Conservation (phyloP, 2,329 filamentous ascomycete genomes). For the Ceratocystis cacaofunesta region DNA sequence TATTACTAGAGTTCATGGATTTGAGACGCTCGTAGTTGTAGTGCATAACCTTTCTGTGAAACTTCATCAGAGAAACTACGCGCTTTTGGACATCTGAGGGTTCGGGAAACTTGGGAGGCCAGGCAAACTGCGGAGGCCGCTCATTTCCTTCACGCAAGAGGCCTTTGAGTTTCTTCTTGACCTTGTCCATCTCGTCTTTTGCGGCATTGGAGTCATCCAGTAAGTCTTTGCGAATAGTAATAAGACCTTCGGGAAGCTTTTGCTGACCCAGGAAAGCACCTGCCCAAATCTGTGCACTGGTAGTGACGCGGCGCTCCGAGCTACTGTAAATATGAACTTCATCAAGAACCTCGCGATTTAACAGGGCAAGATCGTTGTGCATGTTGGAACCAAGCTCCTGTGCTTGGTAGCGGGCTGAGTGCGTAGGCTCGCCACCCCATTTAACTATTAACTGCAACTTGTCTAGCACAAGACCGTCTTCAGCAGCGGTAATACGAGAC, state of each 20-base stretch:
- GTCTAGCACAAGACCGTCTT: constrained; percentile 84
- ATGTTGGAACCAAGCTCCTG: constrained; percentile 92
- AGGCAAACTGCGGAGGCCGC: constrained; percentile 91
- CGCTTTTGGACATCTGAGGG: constrained; percentile 83
- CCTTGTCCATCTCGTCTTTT: constrained; percentile 98
- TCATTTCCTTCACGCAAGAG: constrained; percentile 83
- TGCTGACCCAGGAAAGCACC: constrained; percentile 77
- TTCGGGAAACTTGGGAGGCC: constrained; percentile 88
- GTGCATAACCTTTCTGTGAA: constrained; percentile 88
- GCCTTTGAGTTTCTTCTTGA: constrained; percentile 97
- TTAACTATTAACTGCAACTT: constrained; percentile 97
- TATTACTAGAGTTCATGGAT: constrained; percentile 24
- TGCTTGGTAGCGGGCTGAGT: constrained; percentile 89
- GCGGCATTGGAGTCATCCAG: constrained; percentile 95
- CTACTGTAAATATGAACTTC: constrained; percentile 93
- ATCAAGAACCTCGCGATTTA: constrained; percentile 83
- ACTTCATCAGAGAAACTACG: constrained; percentile 94
- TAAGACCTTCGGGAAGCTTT: constrained; percentile 71
- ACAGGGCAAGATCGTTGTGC: constrained; percentile 80
- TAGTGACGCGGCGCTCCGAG: constrained; percentile 84
- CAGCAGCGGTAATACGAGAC: constrained; percentile 83
- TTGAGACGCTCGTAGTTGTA: constrained; percentile 77
- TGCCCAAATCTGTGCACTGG: constrained; percentile 92
- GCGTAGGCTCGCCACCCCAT: constrained; percentile 96
- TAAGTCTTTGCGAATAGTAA: constrained; percentile 83